Evolutionary conservation across 345 rosid species (phyloP).

Genomic region (Dipteronia sinensis): DNA sequence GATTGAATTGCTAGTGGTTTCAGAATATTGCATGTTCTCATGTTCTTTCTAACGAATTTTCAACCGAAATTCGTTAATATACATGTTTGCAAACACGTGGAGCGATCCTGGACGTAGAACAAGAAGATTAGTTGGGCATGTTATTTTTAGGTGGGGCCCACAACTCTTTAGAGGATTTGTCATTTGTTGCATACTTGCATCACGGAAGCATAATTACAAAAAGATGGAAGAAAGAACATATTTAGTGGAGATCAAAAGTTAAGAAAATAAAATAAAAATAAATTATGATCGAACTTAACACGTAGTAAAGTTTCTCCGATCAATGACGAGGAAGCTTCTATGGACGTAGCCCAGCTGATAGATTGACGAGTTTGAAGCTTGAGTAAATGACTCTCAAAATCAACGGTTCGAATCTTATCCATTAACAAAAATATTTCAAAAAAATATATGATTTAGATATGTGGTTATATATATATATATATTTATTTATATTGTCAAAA

Average conservation of each 20-base stretch:
- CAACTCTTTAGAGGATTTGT: background rate
- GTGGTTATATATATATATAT: too few relatives aligned
- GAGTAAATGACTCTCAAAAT: too few relatives aligned
- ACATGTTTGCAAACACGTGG: conserved; percentile 18
- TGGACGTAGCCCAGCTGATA: too few relatives aligned
- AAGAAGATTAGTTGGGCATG: conserved; percentile 1
- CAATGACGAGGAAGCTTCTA: too few relatives aligned
- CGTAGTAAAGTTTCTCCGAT: too few relatives aligned
- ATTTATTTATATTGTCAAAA: too few relatives aligned
- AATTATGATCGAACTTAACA: too few relatives aligned
- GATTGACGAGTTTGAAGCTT: too few relatives aligned
- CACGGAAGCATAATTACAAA: conserved; percentile 9
- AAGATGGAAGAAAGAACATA: background rate
- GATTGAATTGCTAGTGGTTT: background rate
- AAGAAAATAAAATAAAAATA: too few relatives aligned
- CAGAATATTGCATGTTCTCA: conserved; percentile 3
- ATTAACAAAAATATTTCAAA: too few relatives aligned
- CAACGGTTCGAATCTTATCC: too few relatives aligned
- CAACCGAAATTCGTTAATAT: conserved; percentile 2
- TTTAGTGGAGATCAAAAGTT: background rate
- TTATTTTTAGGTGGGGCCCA: background rate
- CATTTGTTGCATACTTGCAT: conserved; percentile 7
- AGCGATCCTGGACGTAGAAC: background rate
- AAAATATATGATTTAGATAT: too few relatives aligned
- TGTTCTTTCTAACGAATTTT: background rate